Evolutionary conservation across 1,284 basidiomycete genomes (phyloP).

Genomic region (Marasmius tenuissimus): DNA sequence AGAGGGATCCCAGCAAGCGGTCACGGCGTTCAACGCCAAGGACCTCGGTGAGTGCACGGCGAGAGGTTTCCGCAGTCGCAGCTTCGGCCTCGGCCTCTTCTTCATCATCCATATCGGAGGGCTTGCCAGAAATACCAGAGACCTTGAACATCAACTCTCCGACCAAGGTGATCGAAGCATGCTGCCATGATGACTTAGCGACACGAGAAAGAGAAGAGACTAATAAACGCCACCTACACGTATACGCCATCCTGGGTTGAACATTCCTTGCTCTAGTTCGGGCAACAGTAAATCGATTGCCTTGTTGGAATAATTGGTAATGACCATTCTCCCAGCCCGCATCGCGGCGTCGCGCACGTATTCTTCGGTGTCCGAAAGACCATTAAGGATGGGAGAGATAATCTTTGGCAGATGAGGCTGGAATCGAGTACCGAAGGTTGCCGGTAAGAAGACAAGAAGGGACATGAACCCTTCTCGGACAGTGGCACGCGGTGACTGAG

Average conservation of each 20-base stretch:
- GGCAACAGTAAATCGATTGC: slow-evolving; percentile 95
- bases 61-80: slow-evolving; percentile 72
- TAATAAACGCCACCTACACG: slow-evolving; percentile 54
- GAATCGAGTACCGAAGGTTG: slow-evolving; percentile 96
- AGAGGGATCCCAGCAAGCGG: slow-evolving; percentile 88
- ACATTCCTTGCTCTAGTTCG: slow-evolving; percentile 94
- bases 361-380: slow-evolving; percentile 93
- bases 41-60: slow-evolving; percentile 84
- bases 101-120: slow-evolving; percentile 76
- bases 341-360: slow-evolving; percentile 95
- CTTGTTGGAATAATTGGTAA: slow-evolving; percentile 90
- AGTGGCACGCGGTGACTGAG: slow-evolving; percentile 86
- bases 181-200: slow-evolving; percentile 41
- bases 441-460: slow-evolving; percentile 92
- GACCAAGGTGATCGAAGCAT: slow-evolving; percentile 94
- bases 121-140: slow-evolving; percentile 95
- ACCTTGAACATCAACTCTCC: slow-evolving; percentile 97
- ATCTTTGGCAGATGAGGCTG: slow-evolving; percentile 95
- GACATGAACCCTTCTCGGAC: slow-evolving; percentile 99
- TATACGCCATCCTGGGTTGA: slow-evolving; percentile 94
- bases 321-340: slow-evolving; percentile 99
- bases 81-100: slow-evolving; percentile 63
- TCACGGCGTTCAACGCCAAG: slow-evolving; percentile 90
- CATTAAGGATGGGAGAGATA: slow-evolving; percentile 90
- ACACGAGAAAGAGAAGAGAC: background rate